phyloP scores from a whole-genome alignment of 129 eudicot genomes.

The Pseudognaphalium luteoalbum region DNA sequence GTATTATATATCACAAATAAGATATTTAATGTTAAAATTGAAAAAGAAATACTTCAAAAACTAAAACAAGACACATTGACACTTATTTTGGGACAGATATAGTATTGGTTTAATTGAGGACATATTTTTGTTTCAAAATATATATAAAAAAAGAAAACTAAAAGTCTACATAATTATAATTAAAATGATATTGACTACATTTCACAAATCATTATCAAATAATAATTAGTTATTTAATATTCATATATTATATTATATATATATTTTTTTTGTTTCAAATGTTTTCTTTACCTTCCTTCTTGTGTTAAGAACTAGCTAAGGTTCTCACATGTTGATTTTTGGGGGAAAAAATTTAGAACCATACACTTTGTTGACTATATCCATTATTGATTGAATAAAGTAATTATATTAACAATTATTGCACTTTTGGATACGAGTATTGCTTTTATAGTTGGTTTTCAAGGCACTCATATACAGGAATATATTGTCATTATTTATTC shows the following conservation, averaged over 20 bases:
- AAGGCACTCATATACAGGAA: conserved; percentile 2
- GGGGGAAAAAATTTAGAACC: not conserved
- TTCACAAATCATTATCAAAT: too few relatives aligned
- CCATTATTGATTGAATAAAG: not conserved
- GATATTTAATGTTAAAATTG: too few relatives aligned
- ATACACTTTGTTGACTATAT: conserved; percentile 22
- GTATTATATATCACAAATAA: too few relatives aligned
- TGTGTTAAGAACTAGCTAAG: not conserved
- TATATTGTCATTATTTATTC: too few relatives aligned
- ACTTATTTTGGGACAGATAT: too few relatives aligned
- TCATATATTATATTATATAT: too few relatives aligned
- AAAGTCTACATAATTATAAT: not conserved
- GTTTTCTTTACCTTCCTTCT: not conserved
- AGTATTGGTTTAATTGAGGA: too few relatives aligned
- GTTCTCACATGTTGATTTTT: not conserved
- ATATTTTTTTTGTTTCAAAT: not conserved
- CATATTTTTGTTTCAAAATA: not conserved
- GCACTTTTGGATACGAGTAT: conserved; percentile 4
- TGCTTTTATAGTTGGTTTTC: conserved; percentile 6
- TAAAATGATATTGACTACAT: too few relatives aligned
- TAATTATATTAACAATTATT: conserved; percentile 6
- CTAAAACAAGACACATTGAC: too few relatives aligned
- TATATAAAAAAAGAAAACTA: too few relatives aligned
- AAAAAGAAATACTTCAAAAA: too few relatives aligned
- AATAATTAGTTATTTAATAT: too few relatives aligned